A percentile compares a stretch with the other conserved stretches of the same genome.
These are phyloP conservation scores for Marasmius oreades DNA, from an alignment of 1,284 basidiomycete genomes.

Conservation along the genomic window DNA sequence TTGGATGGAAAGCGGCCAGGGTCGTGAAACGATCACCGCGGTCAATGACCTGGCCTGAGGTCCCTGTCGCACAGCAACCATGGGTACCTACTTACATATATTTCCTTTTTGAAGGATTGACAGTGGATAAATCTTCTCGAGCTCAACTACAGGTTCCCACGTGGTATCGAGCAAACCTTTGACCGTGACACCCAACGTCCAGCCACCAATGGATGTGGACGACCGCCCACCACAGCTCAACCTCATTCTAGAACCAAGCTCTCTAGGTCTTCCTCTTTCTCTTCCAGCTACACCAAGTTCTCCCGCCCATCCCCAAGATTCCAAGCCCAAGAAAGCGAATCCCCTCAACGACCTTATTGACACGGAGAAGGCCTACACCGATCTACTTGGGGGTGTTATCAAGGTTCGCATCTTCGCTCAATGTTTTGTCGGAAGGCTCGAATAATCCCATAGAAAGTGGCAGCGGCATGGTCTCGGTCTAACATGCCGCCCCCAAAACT, in stretches of 20 bases:
- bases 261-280: slow-evolving; percentile 27
- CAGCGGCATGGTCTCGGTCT: slow-evolving; percentile 92
- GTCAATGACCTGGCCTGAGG: no score
- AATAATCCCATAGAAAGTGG: slow-evolving; percentile 71
- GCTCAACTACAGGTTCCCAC: not conserved
- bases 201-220: slow-evolving; percentile 7
- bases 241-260: slow-evolving; percentile 1
- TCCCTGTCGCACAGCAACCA: no score
- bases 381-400: slow-evolving; percentile 86
- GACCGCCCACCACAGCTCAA: slow-evolving; percentile 25
- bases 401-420: slow-evolving; percentile 52
- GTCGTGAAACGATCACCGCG: no score
- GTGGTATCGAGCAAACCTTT: not conserved
- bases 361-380: slow-evolving; percentile 92
- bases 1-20: not conserved
- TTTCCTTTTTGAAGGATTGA: not conserved
- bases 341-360: slow-evolving; percentile 92
- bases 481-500: slow-evolving; percentile 93
- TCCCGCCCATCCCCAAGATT: slow-evolving; percentile 31
- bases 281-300: slow-evolving; percentile 34
- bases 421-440: slow-evolving; percentile 15
- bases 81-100: not conserved
- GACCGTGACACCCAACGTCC: not conserved
- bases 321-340: slow-evolving; percentile 64
- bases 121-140: not conserved